Base-by-base conservation (phyloP, 2,329 filamentous ascomycete species). In the Penicillium sp. region DNA sequence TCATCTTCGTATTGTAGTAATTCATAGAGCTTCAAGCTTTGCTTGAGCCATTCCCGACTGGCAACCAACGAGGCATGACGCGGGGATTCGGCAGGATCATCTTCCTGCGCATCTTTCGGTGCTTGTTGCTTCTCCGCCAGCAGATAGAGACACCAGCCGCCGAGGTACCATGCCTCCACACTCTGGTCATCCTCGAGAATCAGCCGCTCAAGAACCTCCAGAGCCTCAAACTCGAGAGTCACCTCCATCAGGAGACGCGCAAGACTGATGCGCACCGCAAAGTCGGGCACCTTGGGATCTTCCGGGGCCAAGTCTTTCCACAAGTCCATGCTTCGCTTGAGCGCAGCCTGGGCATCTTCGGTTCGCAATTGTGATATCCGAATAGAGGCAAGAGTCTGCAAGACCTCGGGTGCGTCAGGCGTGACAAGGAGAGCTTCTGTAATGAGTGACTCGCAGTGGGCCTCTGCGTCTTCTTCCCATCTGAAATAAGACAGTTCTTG, bases 101-200 rank as follows among this genome's bases (percentile, higher is more conserved):
- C 40, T 26, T 51, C 56, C 34, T 59, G 57, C 30, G 56, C 47
- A 48, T 63, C 44, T 45, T 62, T 67, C 36, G 64, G 66, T 1
- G 57, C 63, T 27, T 73, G 58, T 48, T 65, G 60, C 59, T 74
- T 69, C 54, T 68, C 60, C 23, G 65, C 67, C 47, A 86, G 73
- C 43, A 95, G 77, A 62, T 88, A 87, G 52, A 94, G 76, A 55
- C 88, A 90, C 87, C 91, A 97, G 3, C 93, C 94, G 29, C 93
- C 93, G 4, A 98, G 76, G 69, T 98, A 98, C 89, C 90, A 96
- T 13, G 87, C 86, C 68, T 98, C 93, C 14, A 98, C 86, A 63
- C 91, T 95, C 59, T 86, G 78, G 61, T 98, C 94, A 53, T 98
- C 91, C 62, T 98, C 93, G 23, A 79, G 74, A 26, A 94, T 80